Conservation (phyloP, 331 rosid species). For the Prunus yedoensis region DNA sequence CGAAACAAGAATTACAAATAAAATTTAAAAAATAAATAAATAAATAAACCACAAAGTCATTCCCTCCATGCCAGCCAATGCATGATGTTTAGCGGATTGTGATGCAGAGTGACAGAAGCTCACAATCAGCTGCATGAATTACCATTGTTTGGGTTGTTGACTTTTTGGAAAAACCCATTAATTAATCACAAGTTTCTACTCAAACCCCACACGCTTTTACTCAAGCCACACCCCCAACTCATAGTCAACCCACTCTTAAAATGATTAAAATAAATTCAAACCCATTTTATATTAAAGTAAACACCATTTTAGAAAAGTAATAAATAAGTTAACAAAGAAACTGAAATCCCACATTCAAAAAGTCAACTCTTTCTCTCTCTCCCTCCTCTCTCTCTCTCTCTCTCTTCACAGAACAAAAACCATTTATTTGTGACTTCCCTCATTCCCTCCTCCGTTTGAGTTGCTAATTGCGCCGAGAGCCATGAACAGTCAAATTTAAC, state of each 20-base stretch:
- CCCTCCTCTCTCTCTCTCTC: not conserved
- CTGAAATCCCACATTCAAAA: not conserved
- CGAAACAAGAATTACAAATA: too few relatives aligned
- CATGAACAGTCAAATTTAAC: conserved; percentile 6
- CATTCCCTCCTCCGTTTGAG: conserved; percentile 14
- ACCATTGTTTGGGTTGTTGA: not conserved
- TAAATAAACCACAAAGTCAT: not conserved
- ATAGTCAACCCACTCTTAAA: conserved; percentile 44
- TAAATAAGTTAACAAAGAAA: not conserved
- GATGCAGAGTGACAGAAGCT: not conserved
- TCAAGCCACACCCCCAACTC: not conserved
- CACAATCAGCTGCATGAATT: not conserved
- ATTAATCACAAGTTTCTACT: not conserved
- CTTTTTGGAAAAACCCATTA: not conserved
- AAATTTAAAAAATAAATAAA: too few relatives aligned
- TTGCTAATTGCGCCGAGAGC: not conserved
- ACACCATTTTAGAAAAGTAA: not conserved
- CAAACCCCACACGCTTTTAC: conserved; percentile 3
- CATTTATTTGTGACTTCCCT: conserved; percentile 10
- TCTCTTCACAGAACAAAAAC: not conserved
- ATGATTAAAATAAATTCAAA: conserved; percentile 13
- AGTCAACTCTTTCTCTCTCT: conserved; percentile 49
- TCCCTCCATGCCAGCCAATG: not conserved
- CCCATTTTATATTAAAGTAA: conserved; percentile 15
- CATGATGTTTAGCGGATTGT: not conserved